A percentile compares a stretch with the other conserved stretches of the same genome.
Evolutionary conservation across 2,329 filamentous ascomycete species (phyloP).

Genomic region (Cordyceps militaris): DNA sequence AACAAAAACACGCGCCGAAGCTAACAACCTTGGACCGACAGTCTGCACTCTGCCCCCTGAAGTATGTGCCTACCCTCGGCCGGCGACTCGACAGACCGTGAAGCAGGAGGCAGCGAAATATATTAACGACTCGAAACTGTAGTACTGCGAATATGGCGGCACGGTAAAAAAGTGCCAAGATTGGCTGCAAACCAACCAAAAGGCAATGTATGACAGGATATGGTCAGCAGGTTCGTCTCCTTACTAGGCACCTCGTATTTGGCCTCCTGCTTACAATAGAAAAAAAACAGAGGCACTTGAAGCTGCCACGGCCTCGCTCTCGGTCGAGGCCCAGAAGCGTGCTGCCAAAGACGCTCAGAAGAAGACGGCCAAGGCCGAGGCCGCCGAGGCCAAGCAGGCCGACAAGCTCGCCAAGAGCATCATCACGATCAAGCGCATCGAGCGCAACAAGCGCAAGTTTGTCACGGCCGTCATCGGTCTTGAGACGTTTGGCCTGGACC

Average conservation of each 20-base stretch:
- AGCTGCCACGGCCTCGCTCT: conserved; percentile 78
- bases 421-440: conserved; percentile 90
- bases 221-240: conserved; percentile 70
- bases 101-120: conserved; percentile 17
- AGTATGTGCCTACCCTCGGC: conserved; percentile 30
- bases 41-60: conserved; percentile 60
- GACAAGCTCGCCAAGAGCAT: conserved; percentile 77
- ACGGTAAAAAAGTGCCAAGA: conserved; percentile 96
- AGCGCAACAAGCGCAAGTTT: conserved; percentile 96
- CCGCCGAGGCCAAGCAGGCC: conserved; percentile 74
- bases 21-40: conserved; percentile 24
- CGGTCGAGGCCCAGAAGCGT: conserved; percentile 85
- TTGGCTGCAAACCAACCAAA: conserved; percentile 75
- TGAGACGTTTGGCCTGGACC: conserved; percentile 81
- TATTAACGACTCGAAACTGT: conserved; percentile 15
- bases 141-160: conserved; percentile 99
- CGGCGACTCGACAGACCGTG: conserved; percentile 9
- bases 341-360: conserved; percentile 94
- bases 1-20: background rate
- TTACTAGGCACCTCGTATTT: background rate
- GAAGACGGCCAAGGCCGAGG: conserved; percentile 90
- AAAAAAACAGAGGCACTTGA: conserved; percentile 61
- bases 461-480: conserved; percentile 89
- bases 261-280: background rate
- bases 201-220: conserved; percentile 66